Percentiles rank a stretch among this genome's conserved stretches.
Evolutionary conservation across 1,284 basidiomycete genomes (phyloP).

Genomic region (Sporisorium exsertum): DNA sequence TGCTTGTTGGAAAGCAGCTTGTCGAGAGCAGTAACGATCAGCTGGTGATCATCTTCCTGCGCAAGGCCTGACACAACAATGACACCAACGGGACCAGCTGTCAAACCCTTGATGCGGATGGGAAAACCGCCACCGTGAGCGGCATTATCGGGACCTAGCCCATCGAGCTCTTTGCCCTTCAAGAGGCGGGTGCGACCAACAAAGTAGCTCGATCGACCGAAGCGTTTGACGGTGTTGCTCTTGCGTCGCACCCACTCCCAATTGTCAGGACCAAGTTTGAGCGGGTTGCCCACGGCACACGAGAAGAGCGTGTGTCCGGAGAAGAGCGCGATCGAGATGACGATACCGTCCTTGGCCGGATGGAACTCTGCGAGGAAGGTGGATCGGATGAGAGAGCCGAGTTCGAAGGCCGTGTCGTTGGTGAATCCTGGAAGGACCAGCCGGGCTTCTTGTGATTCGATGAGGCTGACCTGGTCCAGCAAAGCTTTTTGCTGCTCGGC

Average conservation of each 20-base stretch:
- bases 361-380: conserved; percentile 23
- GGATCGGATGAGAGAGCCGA: conserved; percentile 41
- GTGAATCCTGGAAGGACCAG: conserved; percentile 25
- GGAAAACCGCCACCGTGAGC: conserved; percentile 57
- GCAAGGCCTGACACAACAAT: conserved; percentile 49
- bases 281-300: conserved; percentile 37
- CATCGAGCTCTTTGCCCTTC: conserved; percentile 45
- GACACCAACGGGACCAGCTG: conserved; percentile 32
- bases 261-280: conserved; percentile 43
- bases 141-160: conserved; percentile 49
- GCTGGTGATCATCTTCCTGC: conserved; percentile 52
- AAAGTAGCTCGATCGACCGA: conserved; percentile 37
- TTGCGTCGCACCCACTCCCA: conserved; percentile 55
- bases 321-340: conserved; percentile 49
- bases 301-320: conserved; percentile 50
- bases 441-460: conserved; percentile 31
- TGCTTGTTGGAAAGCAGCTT: conserved; percentile 2
- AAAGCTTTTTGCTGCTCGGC: background rate
- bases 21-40: conserved; percentile 31
- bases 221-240: conserved; percentile 47
- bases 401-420: conserved; percentile 41
- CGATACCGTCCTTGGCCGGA: conserved; percentile 32
- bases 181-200: conserved; percentile 39
- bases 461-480: conserved; percentile 15
- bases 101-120: conserved; percentile 24